These are phyloP conservation scores for Candida mattraensis DNA, from an alignment of 805 yeast species.

Conservation along the genomic window DNA sequence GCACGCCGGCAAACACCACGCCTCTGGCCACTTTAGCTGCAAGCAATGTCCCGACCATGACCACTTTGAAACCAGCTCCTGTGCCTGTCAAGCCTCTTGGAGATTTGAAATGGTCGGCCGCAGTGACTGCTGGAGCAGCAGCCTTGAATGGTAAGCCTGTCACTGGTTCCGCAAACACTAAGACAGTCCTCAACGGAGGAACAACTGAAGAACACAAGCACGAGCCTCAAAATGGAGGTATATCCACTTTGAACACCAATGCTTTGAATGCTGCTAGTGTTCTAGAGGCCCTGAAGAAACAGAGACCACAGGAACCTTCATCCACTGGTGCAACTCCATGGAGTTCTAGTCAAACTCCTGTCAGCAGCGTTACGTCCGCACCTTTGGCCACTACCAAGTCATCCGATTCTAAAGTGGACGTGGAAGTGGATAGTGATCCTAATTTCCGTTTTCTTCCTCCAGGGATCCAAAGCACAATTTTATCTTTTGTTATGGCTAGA, in stretches of 20 bases:
- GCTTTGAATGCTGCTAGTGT: constrained; percentile 40
- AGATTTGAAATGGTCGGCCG: constrained; percentile 36
- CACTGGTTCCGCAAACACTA: constrained; percentile 1
- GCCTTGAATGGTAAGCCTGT: constrained; percentile 11
- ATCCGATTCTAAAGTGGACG: constrained; percentile 6
- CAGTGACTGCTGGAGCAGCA: constrained; percentile 26
- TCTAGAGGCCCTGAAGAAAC: constrained; percentile 36
- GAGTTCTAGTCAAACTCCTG: constrained; percentile 6
- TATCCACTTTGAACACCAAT: constrained; percentile 26
- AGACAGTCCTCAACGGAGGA: constrained; percentile 8
- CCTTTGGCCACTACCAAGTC: constrained; percentile 1
- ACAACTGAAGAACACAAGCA: constrained; percentile 1
- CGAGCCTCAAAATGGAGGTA: constrained; percentile 1
- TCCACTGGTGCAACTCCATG: constrained; percentile 5
- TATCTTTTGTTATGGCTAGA: constrained; percentile 29
- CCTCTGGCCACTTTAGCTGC: constrained; percentile 17
- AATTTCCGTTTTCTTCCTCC: constrained; percentile 35
- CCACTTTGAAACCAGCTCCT: constrained; percentile 37
- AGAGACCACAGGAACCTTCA: constrained; percentile 33
- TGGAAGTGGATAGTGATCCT: constrained; percentile 25
- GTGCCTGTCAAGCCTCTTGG: constrained; percentile 34
- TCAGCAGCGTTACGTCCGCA: constrained; percentile 5
- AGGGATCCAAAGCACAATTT: constrained; percentile 34
- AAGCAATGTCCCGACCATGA: constrained; percentile 20
- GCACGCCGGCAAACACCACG: constrained; percentile 14